phyloP scores from a whole-genome alignment of 305 asterid genomes.

The Petunia hybrid region DNA sequence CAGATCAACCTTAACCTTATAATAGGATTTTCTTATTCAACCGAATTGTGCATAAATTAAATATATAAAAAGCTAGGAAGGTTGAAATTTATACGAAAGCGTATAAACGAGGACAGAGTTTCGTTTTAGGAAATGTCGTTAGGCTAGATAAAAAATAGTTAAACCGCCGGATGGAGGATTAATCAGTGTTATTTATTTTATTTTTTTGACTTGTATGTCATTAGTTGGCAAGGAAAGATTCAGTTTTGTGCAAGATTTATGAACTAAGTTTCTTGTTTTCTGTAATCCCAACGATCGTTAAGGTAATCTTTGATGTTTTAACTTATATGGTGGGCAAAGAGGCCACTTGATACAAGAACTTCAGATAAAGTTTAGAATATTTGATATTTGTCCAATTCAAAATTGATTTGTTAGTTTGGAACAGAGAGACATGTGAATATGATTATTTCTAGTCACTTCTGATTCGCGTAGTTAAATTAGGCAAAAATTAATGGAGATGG shows the following conservation, averaged over 20 bases:
- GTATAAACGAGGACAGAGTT: not conserved
- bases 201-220: not conserved
- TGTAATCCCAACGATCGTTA: not conserved
- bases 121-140: not conserved
- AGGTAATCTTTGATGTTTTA: not conserved
- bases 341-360: not conserved
- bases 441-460: not conserved
- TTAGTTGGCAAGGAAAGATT: not conserved
- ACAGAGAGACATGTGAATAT: not conserved
- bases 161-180: not conserved
- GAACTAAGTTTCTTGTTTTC: no score
- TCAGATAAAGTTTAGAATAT: not conserved
- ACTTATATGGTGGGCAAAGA: not conserved
- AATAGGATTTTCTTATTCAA: not conserved
- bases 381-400: not conserved
- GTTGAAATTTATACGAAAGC: no score
- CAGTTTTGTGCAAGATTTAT: no score
- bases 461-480: not conserved
- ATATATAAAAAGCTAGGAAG: not conserved
- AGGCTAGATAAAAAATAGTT: not conserved
- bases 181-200: not conserved
- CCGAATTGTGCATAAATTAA: not conserved
- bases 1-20: not conserved
- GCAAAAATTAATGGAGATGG: not conserved
- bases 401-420: not conserved